Evolutionary conservation across 176 grass and related monocot species (phyloP).

Genomic region (Microstegium vimineum): DNA sequence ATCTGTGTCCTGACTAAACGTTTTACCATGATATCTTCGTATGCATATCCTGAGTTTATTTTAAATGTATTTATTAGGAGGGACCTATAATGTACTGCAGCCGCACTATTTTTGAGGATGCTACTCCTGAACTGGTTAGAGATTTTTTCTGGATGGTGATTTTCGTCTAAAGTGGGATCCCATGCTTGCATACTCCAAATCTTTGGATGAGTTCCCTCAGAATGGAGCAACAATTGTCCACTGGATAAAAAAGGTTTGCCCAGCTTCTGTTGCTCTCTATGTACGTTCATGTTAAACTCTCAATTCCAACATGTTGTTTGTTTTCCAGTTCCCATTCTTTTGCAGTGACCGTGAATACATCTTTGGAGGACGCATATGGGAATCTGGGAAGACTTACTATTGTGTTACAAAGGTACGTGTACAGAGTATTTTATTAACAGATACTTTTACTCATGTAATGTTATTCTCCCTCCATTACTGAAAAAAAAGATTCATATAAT

Average conservation of each 20-base stretch:
- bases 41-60: neutral
- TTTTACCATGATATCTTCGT: neutral
- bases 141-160: slow-evolving; percentile 99
- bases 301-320: slow-evolving; percentile 25
- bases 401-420: slow-evolving; percentile 89
- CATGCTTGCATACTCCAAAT: slow-evolving; percentile 77
- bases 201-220: slow-evolving; percentile 74
- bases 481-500: neutral
- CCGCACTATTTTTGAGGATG: slow-evolving; percentile 90
- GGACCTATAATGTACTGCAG: slow-evolving; percentile 85
- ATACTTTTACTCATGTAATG: neutral
- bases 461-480: neutral
- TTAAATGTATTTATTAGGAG: slow-evolving; percentile 38
- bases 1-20: slow-evolving; percentile 17
- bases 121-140: slow-evolving; percentile 94
- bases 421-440: neutral
- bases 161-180: slow-evolving; percentile 95
- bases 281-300: slow-evolving; percentile 14
- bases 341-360: slow-evolving; percentile 99
- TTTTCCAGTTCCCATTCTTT: slow-evolving; percentile 94
- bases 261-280: neutral
- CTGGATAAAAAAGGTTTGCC: slow-evolving; percentile 91
- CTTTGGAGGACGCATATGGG: slow-evolving; percentile 93
- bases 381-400: slow-evolving; percentile 79
- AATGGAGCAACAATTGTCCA: slow-evolving; percentile 90